Evolutionary conservation across 345 rosid genomes (phyloP).

Genomic region (Populus nigra): DNA sequence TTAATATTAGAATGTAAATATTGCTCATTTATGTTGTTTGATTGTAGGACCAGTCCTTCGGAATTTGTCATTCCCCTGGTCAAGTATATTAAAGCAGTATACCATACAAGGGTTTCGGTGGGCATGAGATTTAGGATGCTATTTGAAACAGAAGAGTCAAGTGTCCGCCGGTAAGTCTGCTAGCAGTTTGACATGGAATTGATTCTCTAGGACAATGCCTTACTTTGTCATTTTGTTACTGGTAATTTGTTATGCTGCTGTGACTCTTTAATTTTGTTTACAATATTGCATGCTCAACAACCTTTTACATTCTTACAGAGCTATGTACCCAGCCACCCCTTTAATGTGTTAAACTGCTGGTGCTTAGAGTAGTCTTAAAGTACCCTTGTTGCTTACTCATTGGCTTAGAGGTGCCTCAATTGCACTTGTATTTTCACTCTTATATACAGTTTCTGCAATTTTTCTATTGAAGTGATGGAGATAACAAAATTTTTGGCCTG

Average conservation of each 20-base stretch:
- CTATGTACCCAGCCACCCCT: background rate
- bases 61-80: background rate
- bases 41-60: conserved; percentile 18
- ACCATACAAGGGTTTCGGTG: background rate
- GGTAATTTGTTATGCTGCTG: background rate
- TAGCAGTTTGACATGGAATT: background rate
- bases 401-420: background rate
- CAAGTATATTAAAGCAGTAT: background rate
- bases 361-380: background rate
- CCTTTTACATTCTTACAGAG: background rate
- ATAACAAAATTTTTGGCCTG: background rate
- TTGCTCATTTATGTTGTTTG: background rate
- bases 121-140: conserved; percentile 3
- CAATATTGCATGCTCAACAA: background rate
- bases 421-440: background rate
- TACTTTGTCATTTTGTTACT: background rate
- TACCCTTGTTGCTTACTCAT: background rate
- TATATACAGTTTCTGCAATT: background rate
- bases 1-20: background rate
- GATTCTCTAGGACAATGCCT: background rate
- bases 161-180: background rate
- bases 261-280: background rate
- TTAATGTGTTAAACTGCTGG: background rate
- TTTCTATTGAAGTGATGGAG: background rate
- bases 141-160: conserved; percentile 1